Conservation (phyloP, 2,329 filamentous ascomycete genomes). For the Fusarium xyrophilum region DNA sequence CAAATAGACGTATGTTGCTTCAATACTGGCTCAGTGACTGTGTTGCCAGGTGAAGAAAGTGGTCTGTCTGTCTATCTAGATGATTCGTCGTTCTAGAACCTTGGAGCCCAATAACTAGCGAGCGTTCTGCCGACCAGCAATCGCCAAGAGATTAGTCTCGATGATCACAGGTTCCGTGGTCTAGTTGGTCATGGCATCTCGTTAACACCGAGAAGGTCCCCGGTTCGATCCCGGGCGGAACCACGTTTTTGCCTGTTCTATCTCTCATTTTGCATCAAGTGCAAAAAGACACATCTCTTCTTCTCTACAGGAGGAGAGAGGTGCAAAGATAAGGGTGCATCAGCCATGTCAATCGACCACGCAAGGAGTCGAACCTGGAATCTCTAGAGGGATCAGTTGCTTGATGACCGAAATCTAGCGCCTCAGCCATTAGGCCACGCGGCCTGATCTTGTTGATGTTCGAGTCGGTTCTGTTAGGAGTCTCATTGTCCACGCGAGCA, state of each 20-base stretch:
- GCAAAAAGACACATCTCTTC: background rate
- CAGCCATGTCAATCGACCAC: background rate
- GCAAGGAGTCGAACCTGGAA: background rate
- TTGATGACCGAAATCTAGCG: background rate
- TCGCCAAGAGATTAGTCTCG: background rate
- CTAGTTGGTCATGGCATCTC: slow-evolving; percentile 28
- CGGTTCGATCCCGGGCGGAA: slow-evolving; percentile 24
- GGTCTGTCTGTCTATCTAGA: background rate
- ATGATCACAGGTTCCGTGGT: slow-evolving; percentile 10
- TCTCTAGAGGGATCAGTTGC: background rate
- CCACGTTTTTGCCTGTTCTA: slow-evolving; percentile 1
- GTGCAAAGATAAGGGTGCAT: background rate
- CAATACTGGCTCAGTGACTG: background rate
- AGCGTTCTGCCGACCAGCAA: background rate
- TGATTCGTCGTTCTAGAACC: background rate
- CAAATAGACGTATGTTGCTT: background rate
- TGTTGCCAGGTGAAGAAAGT: background rate
- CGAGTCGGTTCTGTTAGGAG: rapidly evolving
- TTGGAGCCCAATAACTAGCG: background rate
- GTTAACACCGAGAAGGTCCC: slow-evolving; percentile 26
- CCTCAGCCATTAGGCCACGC: background rate
- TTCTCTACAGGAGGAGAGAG: too few relatives aligned
- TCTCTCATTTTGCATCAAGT: background rate
- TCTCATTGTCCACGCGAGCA: background rate
- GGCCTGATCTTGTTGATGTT: background rate